Evolutionary conservation across 2,329 filamentous ascomycete genomes (phyloP).

Genomic region (Lojkania enalia): DNA sequence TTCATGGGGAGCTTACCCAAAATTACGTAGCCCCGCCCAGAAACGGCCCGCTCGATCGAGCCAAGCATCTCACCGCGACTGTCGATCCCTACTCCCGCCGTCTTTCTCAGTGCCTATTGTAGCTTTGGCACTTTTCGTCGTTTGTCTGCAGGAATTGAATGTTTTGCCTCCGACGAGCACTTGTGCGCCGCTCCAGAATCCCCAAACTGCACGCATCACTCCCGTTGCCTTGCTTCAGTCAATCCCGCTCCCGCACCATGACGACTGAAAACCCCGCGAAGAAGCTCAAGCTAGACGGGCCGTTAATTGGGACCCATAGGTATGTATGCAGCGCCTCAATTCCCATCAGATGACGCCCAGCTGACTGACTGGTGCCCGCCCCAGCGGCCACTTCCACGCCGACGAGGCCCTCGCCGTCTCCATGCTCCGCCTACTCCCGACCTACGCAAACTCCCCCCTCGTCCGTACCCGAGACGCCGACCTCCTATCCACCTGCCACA

Average conservation of each 20-base stretch:
- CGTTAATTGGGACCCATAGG: conserved; percentile 88
- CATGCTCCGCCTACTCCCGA: conserved; percentile 86
- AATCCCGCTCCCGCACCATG: conserved; percentile 23
- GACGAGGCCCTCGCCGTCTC: conserved; percentile 97
- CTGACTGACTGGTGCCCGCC: neutral
- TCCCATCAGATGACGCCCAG: neutral
- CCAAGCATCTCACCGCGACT: neutral
- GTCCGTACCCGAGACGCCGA: conserved; percentile 86
- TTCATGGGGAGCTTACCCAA: conserved; percentile 12
- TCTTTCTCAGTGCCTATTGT: too few species aligned
- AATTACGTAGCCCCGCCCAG: conserved; percentile 18
- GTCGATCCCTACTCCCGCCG: too few species aligned
- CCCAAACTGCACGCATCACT: neutral
- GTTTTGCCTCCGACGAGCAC: conserved; percentile 4
- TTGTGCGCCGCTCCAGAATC: conserved; percentile 1
- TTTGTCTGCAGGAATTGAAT: conserved; percentile 4
- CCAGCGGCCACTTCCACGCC: conserved; percentile 91
- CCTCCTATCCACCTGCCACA: conserved; percentile 80
- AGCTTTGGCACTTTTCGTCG: neutral
- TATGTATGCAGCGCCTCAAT: conserved; percentile 36
- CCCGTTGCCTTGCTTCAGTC: neutral
- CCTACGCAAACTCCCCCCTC: conserved; percentile 73
- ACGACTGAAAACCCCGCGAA: conserved; percentile 61
- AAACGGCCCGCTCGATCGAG: neutral
- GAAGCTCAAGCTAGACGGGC: conserved; percentile 74